Evolutionary conservation across 495 filamentous ascomycete species (phyloP), one percentile per base, ranked within the genome.

Genomic region (Penicilliopsis zonata): DNA sequence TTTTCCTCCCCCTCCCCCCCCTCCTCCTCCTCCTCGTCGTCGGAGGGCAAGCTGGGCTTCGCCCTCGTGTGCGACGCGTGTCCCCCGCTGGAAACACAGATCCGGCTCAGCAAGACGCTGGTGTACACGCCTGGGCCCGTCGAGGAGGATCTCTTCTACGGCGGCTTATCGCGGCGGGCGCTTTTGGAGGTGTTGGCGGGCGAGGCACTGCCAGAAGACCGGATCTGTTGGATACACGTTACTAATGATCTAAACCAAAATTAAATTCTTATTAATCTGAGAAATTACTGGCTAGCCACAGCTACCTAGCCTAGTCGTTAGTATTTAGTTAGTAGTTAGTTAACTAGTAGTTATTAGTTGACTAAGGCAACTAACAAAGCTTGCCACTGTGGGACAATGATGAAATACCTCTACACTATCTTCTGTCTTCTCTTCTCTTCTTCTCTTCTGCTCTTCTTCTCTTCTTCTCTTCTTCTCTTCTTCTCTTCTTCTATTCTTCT

Each of bases 141-240:
- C 3, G 40, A 44, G 1, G 55, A 63, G 27, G 59, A 63, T 36
- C 28, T 63, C 4, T 39, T 63, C 29, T 56, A 55, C 12, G 55
- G 52, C 1, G 50, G 41, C 1, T 39, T 60, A 40, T 48, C 50
- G 0, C 46, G 44, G 14, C 54, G 56, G 38, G 40, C 13, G 51
- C 56, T n/a, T 38, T 64, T 20, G 46, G 54, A 2, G 34, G 46
- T 6, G 25, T 12, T 27, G 25, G n/a, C n/a, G n/a, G n/a, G n/a
- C n/a, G n/a, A 5, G 4, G 4, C 25, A 5, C n/a, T 4, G 10
- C 4, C 25, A 4, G 25, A 27, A 27, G 25, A 27, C 4, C 25
- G 25, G 14, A 27, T 27, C n/a, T 12, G 4, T n/a, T 27, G 25
- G 25, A 27, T 27, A 9, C 25, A 12, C 10, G 25, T n/a, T n/a